Evolutionary conservation across 441 rosid genomes (phyloP), one percentile per base, ranked within the genome.

Genomic region (Syzygium syzygioides): DNA sequence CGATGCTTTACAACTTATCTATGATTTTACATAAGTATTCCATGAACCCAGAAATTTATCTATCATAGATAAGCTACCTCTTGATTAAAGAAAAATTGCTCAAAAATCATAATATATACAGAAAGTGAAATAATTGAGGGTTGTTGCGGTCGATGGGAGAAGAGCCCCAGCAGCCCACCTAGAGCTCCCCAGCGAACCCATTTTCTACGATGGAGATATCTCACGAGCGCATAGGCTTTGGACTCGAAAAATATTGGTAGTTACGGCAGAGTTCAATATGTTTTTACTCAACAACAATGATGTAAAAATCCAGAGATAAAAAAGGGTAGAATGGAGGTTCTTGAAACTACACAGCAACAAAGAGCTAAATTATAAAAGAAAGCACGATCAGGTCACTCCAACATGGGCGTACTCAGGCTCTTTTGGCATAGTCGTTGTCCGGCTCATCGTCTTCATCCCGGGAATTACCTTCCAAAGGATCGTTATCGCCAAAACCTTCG

Each of bases 371-470:
- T 66, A 48, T 62, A 64, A 87, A 56, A 45, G 62, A 28, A 20
- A 30, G 60, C 52, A 34, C n/a, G 7, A 30, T 71, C 30, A 15
- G 26, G 30, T 87, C 14, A 18, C 28, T 71, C 54, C 48, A 26
- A 14, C 85, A 66, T 15, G 48, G 4, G 50, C 45, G 19, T 34
- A 54, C 85, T 96, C 96, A 95, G 83, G 95, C 96, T 88, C 96
- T 96, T 88, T 97, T 97, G 79, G 97, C 96, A 66, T 92, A 91
- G 89, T 94, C 86, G 30, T 57, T 93, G 41, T 55, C 92, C 18
- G 88, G 64, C 88, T 91, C 91, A 26, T 93, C 94, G 32, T 90
- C 93, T 13, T 85, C 90, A 30, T 94, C 96, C 89, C 90, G 91
- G 92, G 62, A 88, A 64, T 80, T 92, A 32, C 89, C 93, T 53